These are phyloP conservation scores for Chaetothyriales sp. DNA, from an alignment of 2,329 filamentous ascomycete genomes.

Conservation along the genomic window DNA sequence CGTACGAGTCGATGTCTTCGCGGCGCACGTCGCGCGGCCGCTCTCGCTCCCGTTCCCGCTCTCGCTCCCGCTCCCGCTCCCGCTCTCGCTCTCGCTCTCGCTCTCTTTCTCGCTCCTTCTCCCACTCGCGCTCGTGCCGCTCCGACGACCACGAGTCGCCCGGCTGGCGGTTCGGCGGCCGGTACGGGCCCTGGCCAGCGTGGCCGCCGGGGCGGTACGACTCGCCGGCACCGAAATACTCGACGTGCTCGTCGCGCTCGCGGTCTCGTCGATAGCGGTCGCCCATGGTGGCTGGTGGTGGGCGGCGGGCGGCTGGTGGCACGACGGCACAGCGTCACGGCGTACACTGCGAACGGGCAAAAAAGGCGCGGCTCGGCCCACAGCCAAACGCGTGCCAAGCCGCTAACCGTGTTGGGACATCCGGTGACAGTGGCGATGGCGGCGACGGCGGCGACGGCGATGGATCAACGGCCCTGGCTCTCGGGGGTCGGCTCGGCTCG, in stretches of 20 bases:
- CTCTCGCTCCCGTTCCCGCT: too few species aligned
- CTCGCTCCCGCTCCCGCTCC: too few species aligned
- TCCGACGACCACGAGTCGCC: constrained; percentile 14
- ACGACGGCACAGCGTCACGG: background rate
- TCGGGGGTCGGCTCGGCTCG: too few species aligned
- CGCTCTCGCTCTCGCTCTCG: background rate
- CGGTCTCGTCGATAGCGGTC: constrained; percentile 5
- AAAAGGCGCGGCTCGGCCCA: background rate
- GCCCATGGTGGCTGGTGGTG: background rate
- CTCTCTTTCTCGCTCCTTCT: constrained; percentile 1
- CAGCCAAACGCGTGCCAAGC: background rate
- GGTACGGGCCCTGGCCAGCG: constrained; percentile 15
- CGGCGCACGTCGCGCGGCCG: constrained; percentile 9
- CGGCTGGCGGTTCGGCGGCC: constrained; percentile 12
- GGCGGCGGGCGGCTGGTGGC: background rate
- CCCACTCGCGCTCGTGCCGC: background rate
- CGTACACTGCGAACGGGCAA: background rate
- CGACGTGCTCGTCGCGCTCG: constrained; percentile 14
- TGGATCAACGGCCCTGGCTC: background rate
- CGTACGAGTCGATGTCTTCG: constrained; percentile 18
- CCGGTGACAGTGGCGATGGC: too few species aligned
- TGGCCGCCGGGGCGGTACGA: constrained; percentile 18
- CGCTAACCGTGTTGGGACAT: background rate
- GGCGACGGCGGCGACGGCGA: background rate
- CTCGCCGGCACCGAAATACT: constrained; percentile 18